Evolutionary conservation across 164 flowering plant genomes (phyloP), one percentile per base, ranked within the genome.

Genomic region (Protea cynaroides): DNA sequence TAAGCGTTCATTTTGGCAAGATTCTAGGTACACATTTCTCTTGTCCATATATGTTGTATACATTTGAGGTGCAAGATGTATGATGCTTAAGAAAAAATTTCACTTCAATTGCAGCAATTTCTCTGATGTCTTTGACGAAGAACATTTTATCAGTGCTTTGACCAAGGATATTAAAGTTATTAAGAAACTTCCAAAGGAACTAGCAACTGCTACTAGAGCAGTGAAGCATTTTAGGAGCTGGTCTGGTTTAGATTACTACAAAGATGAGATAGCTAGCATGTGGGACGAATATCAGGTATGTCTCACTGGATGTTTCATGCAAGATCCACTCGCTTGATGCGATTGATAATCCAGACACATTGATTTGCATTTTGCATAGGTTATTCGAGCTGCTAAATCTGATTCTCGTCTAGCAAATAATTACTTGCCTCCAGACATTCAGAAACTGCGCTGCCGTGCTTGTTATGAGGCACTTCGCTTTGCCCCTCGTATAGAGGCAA

Each of bases 321-420:
- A 18, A 8, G 15, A 38, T 57, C 44, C 49, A 58, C 8, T 36
- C 8, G 5, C 59, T 44, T 68, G 21, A 43, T 18, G n/a, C 6
- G 15, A 15, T 49, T 49, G 52, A 49, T 15, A 15, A 12, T 49
- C 3, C 52, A 4, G 0, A 18, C 0, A 18, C 7, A 15, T 18
- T 49, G 18, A 18, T 49, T 19, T 49, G 18, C 49, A n/a, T 46
- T 25, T 19, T 69, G 67, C 8, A 6, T 49, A 94, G 99, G 79
- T 91, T 40, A 94, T 94, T 76, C 91, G 89, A 80, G 99, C 99
- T 44, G 92, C 92, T 12, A 94, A 94, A 68, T 86, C 99, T 61
- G 99, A 94, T 81, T 91, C 96, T 68, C 92, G 99, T 53, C 75
- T 91, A 13, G 97, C 97, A 67, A 94, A 94, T 75, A 89, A 91